Evolutionary conservation across 306 rosid genomes (phyloP).

Genomic region (Cajanus cajan): DNA sequence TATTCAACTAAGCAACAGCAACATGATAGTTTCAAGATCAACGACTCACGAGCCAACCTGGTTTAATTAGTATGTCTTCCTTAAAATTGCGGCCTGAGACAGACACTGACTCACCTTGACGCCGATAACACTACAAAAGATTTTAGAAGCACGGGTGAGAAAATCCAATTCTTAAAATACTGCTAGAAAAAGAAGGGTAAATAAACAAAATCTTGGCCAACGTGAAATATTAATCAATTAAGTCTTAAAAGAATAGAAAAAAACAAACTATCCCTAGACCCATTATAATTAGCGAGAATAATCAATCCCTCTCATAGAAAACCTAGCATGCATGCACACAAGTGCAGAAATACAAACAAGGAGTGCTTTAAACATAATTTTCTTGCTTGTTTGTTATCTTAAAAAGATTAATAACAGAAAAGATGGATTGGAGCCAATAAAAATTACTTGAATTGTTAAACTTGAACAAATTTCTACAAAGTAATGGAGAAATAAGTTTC

Average conservation of each 20-base stretch:
- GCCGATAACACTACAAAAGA: constrained; percentile 86
- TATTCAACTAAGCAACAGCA: constrained; percentile 5
- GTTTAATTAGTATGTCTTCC: constrained; percentile 73
- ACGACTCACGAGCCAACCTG: constrained; percentile 87
- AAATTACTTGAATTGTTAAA: neutral
- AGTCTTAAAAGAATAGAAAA: neutral
- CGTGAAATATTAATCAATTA: neutral
- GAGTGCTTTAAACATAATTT: neutral
- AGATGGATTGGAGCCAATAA: neutral
- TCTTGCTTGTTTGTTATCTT: neutral
- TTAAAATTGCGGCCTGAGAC: constrained; percentile 89
- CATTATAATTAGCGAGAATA: neutral
- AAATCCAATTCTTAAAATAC: neutral
- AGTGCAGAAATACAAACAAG: neutral
- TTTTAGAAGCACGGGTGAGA: constrained; percentile 14
- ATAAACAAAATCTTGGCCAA: neutral
- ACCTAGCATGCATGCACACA: neutral
- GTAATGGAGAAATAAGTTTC: neutral
- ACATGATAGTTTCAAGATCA: constrained; percentile 38
- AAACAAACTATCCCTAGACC: neutral
- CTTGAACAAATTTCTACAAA: neutral
- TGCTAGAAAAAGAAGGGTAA: neutral
- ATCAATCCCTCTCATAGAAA: neutral
- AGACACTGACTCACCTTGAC: constrained; percentile 90
- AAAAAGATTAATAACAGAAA: neutral